Evolutionary conservation across 129 eudicot species (phyloP), one percentile per base, ranked within the genome.

Genomic region (Ambrosia trifida): DNA sequence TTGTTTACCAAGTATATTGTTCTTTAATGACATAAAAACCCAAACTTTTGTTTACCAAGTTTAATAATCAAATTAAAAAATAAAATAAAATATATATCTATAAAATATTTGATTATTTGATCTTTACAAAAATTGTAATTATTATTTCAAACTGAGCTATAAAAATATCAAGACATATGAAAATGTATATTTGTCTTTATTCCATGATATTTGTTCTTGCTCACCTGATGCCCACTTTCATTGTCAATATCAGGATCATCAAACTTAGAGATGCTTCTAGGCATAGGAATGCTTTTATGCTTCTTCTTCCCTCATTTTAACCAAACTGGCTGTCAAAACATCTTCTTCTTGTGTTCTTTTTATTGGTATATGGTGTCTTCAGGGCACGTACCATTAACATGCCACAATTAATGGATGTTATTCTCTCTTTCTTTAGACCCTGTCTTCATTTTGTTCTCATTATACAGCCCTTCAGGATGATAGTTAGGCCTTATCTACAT

Each of bases 171-270:
- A n/a, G n/a, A n/a, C n/a, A n/a, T n/a, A n/a, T n/a, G n/a, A n/a
- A n/a, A n/a, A n/a, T n/a, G n/a, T n/a, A n/a, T n/a, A n/a, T 7
- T 17, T 50, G 17, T 30, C 5, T 31, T 68, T 35, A 1, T 10
- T 56, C 11, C 64, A 47, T 56, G 61, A 31, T 46, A 57, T 59
- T 44, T 35, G 16, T 1, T 8, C 5, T 43, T 51, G 78, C 57
- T 67, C 66, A 91, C 98, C 95, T 92, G 98, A 89, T 92, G 98
- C 62, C 98, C 98, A 76, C 98, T 89, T 83, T 92, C 84, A 49
- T 92, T 89, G 65, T 85, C 83, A 66, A 92, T 84, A 81, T 87
- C 98, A 66, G 96, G 98, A 85, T 92, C 95, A 14, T 91, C 86
- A 72, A 95, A 89, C 32, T 64, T 71, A 51, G 76, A 76, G 59